Conservation (phyloP, 306 rosid genomes). For the Malus fusca region DNA sequence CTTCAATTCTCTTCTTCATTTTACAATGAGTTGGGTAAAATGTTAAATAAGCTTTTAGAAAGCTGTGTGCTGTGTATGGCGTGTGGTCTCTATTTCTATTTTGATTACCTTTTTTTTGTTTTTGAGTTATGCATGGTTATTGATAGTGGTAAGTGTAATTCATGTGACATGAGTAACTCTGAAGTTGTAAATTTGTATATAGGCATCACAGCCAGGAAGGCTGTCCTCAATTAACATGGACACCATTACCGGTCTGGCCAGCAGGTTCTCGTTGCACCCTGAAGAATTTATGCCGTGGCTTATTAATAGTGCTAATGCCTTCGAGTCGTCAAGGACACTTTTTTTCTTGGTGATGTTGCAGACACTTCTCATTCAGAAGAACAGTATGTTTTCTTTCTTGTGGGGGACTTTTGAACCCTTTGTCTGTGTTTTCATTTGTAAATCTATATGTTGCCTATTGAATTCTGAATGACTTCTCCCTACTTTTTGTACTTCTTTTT, state of each 20-base stretch:
- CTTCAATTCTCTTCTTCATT: not conserved
- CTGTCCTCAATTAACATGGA: conserved; percentile 55
- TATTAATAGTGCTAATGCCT: conserved; percentile 38
- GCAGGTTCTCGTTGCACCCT: conserved; percentile 42
- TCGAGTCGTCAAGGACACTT: conserved; percentile 54
- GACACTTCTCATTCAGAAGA: conserved; percentile 32
- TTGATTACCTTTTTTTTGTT: not conserved
- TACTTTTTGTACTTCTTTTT: not conserved
- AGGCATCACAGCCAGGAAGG: conserved; percentile 36
- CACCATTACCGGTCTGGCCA: conserved; percentile 54
- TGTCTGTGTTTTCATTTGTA: not conserved
- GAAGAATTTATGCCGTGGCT: conserved; percentile 53
- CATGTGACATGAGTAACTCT: not conserved
- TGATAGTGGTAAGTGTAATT: not conserved
- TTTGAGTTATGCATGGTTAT: not conserved
- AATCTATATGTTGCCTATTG: not conserved
- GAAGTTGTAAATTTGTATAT: conserved; percentile 16
- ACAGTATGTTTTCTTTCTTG: conserved; percentile 28
- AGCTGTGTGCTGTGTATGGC: not conserved
- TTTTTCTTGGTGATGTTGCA: conserved; percentile 61
- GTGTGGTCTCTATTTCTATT: not conserved
- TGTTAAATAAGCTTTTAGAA: not conserved
- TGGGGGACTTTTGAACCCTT: not conserved
- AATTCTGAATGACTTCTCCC: not conserved
- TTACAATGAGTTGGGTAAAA: not conserved